Evolutionary conservation across 1,139 yeast species (phyloP), one percentile per base, ranked within the genome.

Genomic region (Sporopachydermia cereana): DNA sequence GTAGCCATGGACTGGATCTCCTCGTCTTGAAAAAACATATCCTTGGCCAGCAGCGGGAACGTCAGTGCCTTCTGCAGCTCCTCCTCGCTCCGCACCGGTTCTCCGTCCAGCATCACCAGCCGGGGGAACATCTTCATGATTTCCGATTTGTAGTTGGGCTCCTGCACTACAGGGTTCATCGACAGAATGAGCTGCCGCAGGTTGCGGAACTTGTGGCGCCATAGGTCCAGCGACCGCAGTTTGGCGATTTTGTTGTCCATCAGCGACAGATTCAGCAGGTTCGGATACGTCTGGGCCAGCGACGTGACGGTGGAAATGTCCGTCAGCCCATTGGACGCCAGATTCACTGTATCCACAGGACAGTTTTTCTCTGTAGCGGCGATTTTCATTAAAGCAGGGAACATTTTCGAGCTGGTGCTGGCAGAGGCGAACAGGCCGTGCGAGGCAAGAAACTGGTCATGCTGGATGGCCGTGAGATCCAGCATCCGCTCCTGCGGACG

Each of bases 321-420:
- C 36, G 65, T 64, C 41, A 89, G 62, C 48, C 72, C 73, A 58
- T 91, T 91, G 48, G 70, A 70, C 14, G 94, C 80, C 44, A 91
- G 67, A 58, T 84, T 86, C 17, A 91, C 77, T 49, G 91, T 81
- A 34, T 79, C 83, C 3, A 88, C 84, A 2, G 69, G 69, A 41
- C 64, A 48, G 5, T 54, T 57, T 2, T 56, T 53, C 43, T 65
- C 68, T 22, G 52, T 51, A 42, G 44, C 41, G 1, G 96, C 95
- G 18, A 93, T 66, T 58, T 84, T 86, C 86, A 91, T 79, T 52
- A 91, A 66, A 0, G 98, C 98, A 2, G 89, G 84, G 61, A 91
- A 88, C 72, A 89, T 80, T 60, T 89, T 89, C 16, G 93, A 74
- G 44, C 79, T 72, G 4, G 77, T 71, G 3, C 71, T 60, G 0